Evolutionary conservation across 352 stramenopile species (phyloP), one percentile per base, ranked within the genome.

Genomic region (Phytophthora ohioensis): DNA sequence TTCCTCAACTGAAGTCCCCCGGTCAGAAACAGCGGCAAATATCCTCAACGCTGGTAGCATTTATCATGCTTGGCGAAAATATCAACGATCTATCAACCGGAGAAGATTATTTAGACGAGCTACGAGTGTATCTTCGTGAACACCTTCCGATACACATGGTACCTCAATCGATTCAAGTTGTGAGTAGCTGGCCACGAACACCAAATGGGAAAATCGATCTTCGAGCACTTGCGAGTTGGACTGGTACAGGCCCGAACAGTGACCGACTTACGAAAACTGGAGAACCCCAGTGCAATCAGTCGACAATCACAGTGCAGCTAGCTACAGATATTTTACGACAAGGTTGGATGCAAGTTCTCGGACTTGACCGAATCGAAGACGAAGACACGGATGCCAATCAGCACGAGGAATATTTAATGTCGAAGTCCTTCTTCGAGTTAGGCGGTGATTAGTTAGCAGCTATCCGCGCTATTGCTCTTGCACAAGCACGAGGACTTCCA

Each of bases 171-270:
- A 76, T 90, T 31, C 56, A 77, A 4, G 27, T 79, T 15, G 61
- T 93, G 12, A 66, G 71, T 15, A 32, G 62, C 21, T 82, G 90
- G 74, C 87, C 88, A 15, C 75, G 87, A 0, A 93, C 81, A 12
- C 76, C 82, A 0, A 96, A 94, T 47, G 87, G 87, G 5, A 96
- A 94, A 51, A 73, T 96, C 6, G 76, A 92, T 67, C 57, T 85
- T 1, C 67, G 76, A 17, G 76, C 73, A 4, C 65, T 96, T 6
- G 73, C 64, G 3, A 39, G 4, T 9, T 57, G 47, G 21, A 49
- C 32, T 27, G 42, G 42, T 52, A 21, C 21, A 17, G 11, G 15
- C 10, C 48, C 36, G 27, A 3, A 5, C 7, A 35, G 34, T 53
- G 11, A 10, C 21, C 12, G 39, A 46, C 10, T 9, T 46, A 46